Evolutionary conservation across 805 yeast genomes (phyloP).

Genomic region (Brettanomyces nanus): DNA sequence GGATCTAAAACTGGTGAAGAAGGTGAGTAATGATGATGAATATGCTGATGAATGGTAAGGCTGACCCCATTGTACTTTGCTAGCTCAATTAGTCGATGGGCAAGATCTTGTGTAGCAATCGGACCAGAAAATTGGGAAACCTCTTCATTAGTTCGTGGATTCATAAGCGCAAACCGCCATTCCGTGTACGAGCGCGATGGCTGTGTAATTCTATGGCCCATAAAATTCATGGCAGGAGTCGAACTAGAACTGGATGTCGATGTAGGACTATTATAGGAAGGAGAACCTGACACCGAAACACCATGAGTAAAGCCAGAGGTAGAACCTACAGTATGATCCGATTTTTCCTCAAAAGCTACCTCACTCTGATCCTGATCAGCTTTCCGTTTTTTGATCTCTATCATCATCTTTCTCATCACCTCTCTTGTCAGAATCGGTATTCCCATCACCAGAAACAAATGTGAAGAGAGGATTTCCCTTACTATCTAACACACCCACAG

Average conservation of each 20-base stretch:
- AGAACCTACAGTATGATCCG: no score
- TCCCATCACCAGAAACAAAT: constrained; percentile 2
- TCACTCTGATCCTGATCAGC: no score
- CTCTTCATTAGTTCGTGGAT: constrained; percentile 35
- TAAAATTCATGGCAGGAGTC: constrained; percentile 1
- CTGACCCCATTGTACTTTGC: constrained; percentile 51
- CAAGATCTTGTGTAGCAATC: constrained; percentile 46
- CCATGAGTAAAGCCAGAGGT: no score
- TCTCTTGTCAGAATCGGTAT: not conserved
- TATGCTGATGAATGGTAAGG: constrained; percentile 77
- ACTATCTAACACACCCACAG: constrained; percentile 39
- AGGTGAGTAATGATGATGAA: constrained; percentile 66
- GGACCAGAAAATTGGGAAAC: constrained; percentile 37
- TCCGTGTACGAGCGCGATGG: constrained; percentile 34
- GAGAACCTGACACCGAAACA: not conserved
- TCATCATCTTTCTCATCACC: no score
- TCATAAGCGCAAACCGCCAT: constrained; percentile 53
- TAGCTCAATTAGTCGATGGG: constrained; percentile 47
- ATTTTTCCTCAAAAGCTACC: no score
- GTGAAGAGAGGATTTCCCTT: constrained; percentile 11
- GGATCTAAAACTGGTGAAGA: constrained; percentile 34
- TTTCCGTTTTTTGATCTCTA: no score
- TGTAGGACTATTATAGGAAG: constrained; percentile 1
- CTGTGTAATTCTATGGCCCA: constrained; percentile 8
- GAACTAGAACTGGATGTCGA: constrained; percentile 7